A percentile compares a stretch with the other conserved stretches of the same genome.
Conservation (phyloP, 306 rosid species). For the Trifolium pratense region DNA sequence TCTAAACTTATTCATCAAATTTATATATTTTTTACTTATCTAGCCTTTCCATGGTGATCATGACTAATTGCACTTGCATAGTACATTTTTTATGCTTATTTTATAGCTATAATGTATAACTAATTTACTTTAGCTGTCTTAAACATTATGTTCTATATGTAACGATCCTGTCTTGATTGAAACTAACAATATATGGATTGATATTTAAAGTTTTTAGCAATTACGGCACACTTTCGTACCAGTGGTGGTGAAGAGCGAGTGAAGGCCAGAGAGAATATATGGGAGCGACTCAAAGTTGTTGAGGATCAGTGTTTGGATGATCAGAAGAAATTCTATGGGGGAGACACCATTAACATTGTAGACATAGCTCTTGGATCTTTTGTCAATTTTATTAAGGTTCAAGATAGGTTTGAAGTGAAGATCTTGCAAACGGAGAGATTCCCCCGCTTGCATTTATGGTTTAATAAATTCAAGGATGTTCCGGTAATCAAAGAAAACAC, state of each 20-base stretch:
- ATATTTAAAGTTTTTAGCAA: neutral
- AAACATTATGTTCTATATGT: neutral
- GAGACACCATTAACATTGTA: conserved; percentile 39
- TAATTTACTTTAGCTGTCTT: neutral
- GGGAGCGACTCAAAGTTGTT: conserved; percentile 24
- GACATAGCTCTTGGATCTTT: neutral
- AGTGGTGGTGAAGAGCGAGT: conserved; percentile 5
- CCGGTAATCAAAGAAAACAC: neutral
- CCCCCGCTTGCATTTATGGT: neutral
- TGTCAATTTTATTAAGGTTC: neutral
- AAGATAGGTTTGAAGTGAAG: neutral
- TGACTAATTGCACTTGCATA: neutral
- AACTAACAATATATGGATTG: conserved; percentile 6
- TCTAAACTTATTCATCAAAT: neutral
- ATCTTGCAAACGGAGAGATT: neutral
- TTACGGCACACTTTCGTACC: neutral
- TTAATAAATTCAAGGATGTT: neutral
- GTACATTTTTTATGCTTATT: too few relatives aligned
- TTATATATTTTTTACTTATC: neutral
- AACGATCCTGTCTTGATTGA: neutral
- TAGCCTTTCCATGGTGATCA: neutral
- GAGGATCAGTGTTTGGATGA: conserved; percentile 37
- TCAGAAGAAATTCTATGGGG: conserved; percentile 39
- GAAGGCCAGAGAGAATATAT: conserved; percentile 13
- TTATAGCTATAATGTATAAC: too few relatives aligned